Conservation (phyloP, 2,329 filamentous ascomycete species). For the Fusarium fujikuroi region DNA sequence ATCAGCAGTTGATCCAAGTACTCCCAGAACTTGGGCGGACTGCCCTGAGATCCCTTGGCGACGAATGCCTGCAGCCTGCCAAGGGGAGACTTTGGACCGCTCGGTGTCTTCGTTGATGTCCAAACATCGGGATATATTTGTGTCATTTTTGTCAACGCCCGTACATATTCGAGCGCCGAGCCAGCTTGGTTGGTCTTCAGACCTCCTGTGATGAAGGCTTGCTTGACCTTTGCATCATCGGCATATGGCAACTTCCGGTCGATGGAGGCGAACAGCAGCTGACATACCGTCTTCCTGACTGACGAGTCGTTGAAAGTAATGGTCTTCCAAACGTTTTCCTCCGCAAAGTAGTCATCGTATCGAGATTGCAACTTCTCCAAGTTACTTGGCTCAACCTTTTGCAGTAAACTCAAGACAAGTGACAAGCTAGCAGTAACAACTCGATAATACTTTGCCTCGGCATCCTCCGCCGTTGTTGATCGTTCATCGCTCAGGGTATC, state of each 20-base stretch:
- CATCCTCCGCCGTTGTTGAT: slow-evolving; percentile 84
- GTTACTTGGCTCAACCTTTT: slow-evolving; percentile 61
- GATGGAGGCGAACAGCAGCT: slow-evolving; percentile 62
- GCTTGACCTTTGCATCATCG: slow-evolving; percentile 63
- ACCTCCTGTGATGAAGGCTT: slow-evolving; percentile 75
- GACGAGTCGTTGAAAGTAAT: slow-evolving; percentile 70
- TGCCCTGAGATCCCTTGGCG: slow-evolving; percentile 85
- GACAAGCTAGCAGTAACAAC: slow-evolving; percentile 70
- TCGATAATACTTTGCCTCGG: slow-evolving; percentile 84
- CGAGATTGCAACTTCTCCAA: slow-evolving; percentile 67
- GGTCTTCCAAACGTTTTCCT: slow-evolving; percentile 73
- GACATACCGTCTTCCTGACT: slow-evolving; percentile 63
- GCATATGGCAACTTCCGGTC: slow-evolving; percentile 60
- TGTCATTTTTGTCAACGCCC: slow-evolving; percentile 74
- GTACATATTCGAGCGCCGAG: slow-evolving; percentile 77
- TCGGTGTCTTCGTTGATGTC: slow-evolving; percentile 62
- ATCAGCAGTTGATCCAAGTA: slow-evolving; percentile 72
- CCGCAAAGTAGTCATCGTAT: slow-evolving; percentile 74
- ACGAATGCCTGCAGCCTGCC: slow-evolving; percentile 76
- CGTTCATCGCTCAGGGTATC: slow-evolving; percentile 90
- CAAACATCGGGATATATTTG: slow-evolving; percentile 74
- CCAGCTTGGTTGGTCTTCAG: slow-evolving; percentile 77
- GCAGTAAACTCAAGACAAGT: slow-evolving; percentile 64
- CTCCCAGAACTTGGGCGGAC: slow-evolving; percentile 77
- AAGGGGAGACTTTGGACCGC: slow-evolving; percentile 64